Evolutionary conservation across 2,329 filamentous ascomycete species (phyloP).

Genomic region (Pseudogymnoascus sp.): DNA sequence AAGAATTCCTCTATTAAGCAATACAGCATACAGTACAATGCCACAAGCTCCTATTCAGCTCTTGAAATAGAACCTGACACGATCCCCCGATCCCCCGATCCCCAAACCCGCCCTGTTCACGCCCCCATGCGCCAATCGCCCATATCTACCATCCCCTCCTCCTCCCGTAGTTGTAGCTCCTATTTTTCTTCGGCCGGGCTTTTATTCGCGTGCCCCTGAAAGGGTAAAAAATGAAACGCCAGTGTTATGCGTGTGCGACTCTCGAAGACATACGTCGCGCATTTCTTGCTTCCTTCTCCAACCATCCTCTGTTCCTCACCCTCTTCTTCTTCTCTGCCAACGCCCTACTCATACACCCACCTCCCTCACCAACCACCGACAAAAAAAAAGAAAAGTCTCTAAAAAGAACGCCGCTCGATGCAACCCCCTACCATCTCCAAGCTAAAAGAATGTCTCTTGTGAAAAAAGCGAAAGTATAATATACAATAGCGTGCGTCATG

Average conservation of each 20-base stretch:
- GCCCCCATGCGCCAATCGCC: neutral
- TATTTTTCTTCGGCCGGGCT: neutral
- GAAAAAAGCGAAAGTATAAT: neutral
- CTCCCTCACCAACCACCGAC: neutral
- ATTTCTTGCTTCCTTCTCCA: too few species aligned
- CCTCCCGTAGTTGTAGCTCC: neutral
- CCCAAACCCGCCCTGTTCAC: neutral
- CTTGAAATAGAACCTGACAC: neutral
- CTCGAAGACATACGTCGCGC: too few species aligned
- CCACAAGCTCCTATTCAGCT: constrained; percentile 3
- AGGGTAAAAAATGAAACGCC: neutral
- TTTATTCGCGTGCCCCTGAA: neutral
- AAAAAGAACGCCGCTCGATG: neutral
- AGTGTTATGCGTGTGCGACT: neutral
- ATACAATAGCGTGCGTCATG: neutral
- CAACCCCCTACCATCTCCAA: neutral
- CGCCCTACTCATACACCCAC: neutral
- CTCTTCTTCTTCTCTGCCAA: neutral
- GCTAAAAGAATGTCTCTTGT: neutral
- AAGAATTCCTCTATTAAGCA: neutral
- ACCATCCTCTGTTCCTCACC: neutral
- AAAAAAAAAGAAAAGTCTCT: neutral
- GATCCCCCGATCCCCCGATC: too few species aligned
- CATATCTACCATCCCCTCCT: neutral
- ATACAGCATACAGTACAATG: neutral